A percentile compares a stretch with the other conserved stretches of the same genome.
phyloP scores from a whole-genome alignment of 2,329 filamentous ascomycete genomes.

The Xylariaceae sp. region DNA sequence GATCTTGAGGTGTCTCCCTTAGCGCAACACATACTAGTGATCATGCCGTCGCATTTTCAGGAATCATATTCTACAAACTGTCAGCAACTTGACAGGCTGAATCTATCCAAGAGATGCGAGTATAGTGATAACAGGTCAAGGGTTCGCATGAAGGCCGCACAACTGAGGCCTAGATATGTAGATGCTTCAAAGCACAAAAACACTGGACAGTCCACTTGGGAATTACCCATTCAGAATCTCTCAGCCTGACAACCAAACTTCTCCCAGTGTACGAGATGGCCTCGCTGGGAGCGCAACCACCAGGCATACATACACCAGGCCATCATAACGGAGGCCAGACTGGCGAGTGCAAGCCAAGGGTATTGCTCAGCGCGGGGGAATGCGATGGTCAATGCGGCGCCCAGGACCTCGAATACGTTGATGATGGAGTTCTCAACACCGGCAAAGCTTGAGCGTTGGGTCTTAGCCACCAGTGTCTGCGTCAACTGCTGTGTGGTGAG shows the following conservation, averaged over 20 bases:
- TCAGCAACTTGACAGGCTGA: no score
- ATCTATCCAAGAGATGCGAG: neutral
- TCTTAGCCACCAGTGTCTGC: conserved; percentile 34
- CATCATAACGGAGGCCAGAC: conserved; percentile 30
- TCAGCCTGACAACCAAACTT: conserved; percentile 18
- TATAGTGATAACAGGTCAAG: no score
- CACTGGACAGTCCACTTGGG: neutral
- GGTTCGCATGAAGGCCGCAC: no score
- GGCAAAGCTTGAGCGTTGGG: conserved; percentile 37
- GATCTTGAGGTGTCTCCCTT: no score
- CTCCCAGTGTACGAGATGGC: conserved; percentile 40
- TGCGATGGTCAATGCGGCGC: conserved; percentile 34
- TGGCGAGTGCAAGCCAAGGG: conserved; percentile 35
- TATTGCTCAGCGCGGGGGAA: conserved; percentile 36
- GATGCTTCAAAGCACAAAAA: neutral
- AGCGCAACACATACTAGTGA: no score
- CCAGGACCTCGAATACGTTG: conserved; percentile 37
- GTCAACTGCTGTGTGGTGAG: conserved; percentile 42
- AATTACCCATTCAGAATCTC: neutral
- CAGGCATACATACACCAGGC: conserved; percentile 34
- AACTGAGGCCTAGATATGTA: no score
- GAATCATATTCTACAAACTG: no score
- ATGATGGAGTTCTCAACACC: conserved; percentile 39
- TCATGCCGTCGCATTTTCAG: no score
- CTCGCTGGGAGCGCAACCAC: conserved; percentile 37